Conservation (phyloP, 2,329 filamentous ascomycete genomes). For the Tolypocladium nubicola region DNA sequence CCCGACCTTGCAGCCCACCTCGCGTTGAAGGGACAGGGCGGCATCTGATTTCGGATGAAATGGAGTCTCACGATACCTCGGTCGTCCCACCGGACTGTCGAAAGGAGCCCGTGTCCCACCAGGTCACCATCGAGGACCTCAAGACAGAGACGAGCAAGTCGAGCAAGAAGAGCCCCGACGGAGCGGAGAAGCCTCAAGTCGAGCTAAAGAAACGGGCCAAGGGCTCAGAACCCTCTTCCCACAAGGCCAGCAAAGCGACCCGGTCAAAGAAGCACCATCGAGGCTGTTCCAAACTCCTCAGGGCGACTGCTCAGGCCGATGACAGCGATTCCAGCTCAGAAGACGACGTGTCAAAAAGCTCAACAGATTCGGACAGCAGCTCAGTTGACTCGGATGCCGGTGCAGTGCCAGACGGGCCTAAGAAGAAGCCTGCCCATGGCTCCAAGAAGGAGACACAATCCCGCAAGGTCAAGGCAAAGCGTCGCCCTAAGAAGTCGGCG, state of each 20-base stretch:
- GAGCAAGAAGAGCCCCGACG: background rate
- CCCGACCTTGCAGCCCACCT: background rate
- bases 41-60: background rate
- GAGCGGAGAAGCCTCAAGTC: constrained; percentile 3
- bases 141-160: background rate
- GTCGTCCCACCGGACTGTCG: constrained; percentile 9
- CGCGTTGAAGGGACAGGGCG: background rate
- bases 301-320: background rate
- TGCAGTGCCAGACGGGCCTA: constrained; percentile 2
- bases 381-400: constrained; percentile 2
- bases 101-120: constrained; percentile 1
- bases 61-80: constrained; percentile 10
- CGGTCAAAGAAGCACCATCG: constrained; percentile 8
- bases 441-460: background rate
- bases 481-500: background rate
- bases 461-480: background rate
- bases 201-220: constrained; percentile 3
- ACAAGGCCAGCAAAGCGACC: background rate
- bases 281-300: constrained; percentile 5
- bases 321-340: constrained; percentile 2
- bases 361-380: background rate
- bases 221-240: background rate
- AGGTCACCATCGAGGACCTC: constrained; percentile 2
- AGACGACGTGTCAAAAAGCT: background rate
- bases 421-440: background rate